Base-by-base conservation (phyloP, 129 eudicot genomes). In the Lactuca saligna region DNA sequence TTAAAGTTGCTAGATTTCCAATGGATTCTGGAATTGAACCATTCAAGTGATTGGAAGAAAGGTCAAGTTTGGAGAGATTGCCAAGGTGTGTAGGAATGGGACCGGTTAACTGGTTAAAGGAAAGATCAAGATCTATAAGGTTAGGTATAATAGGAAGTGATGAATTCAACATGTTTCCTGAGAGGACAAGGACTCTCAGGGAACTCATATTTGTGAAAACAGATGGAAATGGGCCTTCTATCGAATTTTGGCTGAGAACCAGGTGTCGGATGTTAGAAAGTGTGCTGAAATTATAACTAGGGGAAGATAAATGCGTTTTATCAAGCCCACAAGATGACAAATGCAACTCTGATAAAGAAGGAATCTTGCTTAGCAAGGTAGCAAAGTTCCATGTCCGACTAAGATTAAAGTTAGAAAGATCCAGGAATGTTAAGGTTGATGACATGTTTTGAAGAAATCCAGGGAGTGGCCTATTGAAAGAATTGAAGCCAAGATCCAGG, bases 21-120 rank as follows among this genome's bases (percentile, higher is more conserved):
- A 73, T 37, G 38, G 64, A 41, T 13, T 53, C 55, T 34, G 78
- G 71, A 54, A 73, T 25, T n/a, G 34, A 9, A 25, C 71, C 79
- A 8, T n/a, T 11, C 33, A 74, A 65, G 1, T 0, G 20, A 41
- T 32, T 10, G 7, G 0, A 4, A 3, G 66, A 65, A 13, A 74
- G 59, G 31, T 65, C 41, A 48, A 68, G 73, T 33, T 53, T 33
- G 4, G 11, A 51, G 1, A 68, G 35, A 7, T 48, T 42, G 2
- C 49, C 49, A 42, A 42, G 49, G 49, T 8, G 9, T 42, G 49
- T 0, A 42, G 49, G 49, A 42, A 9, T 42, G 8, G 8, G 12
- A 42, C 49, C 49, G 49, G 49, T 42, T 42, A 42, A 42, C 13
- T 8, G 12, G 49, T 42, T 42, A 3, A 1, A 1, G 12, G 49